Evolutionary conservation across 176 grass and related monocot genomes (phyloP).

Genomic region (Dendrocalamus sinicus): DNA sequence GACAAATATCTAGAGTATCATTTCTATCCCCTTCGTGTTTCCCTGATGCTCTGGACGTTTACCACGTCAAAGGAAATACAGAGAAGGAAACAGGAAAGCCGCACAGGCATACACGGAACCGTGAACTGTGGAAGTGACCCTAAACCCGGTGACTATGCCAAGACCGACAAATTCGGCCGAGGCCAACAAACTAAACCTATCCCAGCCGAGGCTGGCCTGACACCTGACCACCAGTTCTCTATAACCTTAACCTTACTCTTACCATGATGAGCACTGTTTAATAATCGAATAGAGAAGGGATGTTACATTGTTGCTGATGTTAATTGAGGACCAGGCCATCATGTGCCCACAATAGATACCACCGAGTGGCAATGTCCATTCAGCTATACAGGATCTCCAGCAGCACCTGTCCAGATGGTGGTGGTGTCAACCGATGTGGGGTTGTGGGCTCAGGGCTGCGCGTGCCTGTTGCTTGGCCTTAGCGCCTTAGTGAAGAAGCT

Average conservation of each 20-base stretch:
- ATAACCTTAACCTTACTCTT: conserved; percentile 29
- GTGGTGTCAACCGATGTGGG: conserved; percentile 52
- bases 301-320: conserved; percentile 48
- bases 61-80: no score
- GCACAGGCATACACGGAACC: conserved; percentile 19
- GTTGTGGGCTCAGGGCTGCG: conserved; percentile 25
- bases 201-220: conserved; percentile 41
- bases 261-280: conserved; percentile 29
- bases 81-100: no score
- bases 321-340: conserved; percentile 46
- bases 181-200: conserved; percentile 39
- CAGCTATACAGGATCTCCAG: conserved; percentile 85
- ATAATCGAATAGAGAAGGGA: conserved; percentile 17
- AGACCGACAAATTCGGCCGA: conserved; percentile 33
- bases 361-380: conserved; percentile 50
- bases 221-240: conserved; percentile 22
- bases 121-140: conserved; percentile 24
- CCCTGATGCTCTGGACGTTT: no score
- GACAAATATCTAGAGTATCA: no score
- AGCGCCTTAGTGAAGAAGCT: conserved; percentile 79
- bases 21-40: no score
- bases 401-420: conserved; percentile 62
- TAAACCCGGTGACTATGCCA: conserved; percentile 9
- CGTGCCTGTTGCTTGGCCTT: conserved; percentile 55
- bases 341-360: conserved; percentile 50